A percentile compares a stretch with the other conserved stretches of the same genome.
These are phyloP conservation scores for Phylloporus sp. DNA, from an alignment of 768 basidiomycete genomes.

Conservation along the genomic window DNA sequence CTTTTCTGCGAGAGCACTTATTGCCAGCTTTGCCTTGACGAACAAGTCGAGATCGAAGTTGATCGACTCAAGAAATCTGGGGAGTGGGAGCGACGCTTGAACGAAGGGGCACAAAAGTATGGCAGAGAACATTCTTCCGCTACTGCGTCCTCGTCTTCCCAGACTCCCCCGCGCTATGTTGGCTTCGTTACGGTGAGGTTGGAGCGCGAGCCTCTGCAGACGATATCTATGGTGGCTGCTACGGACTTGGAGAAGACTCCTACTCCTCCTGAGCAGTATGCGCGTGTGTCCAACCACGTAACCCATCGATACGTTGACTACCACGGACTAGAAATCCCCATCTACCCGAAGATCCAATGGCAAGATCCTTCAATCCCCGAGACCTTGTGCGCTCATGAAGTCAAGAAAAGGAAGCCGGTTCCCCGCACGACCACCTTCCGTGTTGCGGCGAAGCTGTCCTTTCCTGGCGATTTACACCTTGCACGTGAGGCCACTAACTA, in stretches of 20 bases:
- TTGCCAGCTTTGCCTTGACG: slow-evolving; percentile 38
- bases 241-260: not conserved
- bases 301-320: not conserved
- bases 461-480: slow-evolving; percentile 34
- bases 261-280: not conserved
- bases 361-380: slow-evolving; percentile 10
- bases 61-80: slow-evolving; percentile 11
- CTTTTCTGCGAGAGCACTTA: slow-evolving; percentile 34
- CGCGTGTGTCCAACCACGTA: not conserved
- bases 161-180: slow-evolving; percentile 1
- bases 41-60: slow-evolving; percentile 24
- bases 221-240: not conserved
- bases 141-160: slow-evolving; percentile 1
- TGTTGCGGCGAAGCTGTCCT: slow-evolving; percentile 43
- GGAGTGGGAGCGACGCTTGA: slow-evolving; percentile 9
- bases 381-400: slow-evolving; percentile 12
- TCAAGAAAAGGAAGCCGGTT: not conserved
- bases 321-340: not conserved
- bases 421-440: slow-evolving; percentile 34
- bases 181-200: slow-evolving; percentile 3
- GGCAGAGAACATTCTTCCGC: not conserved
- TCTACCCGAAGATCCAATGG: slow-evolving; percentile 19
- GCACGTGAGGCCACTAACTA: slow-evolving; percentile 25
- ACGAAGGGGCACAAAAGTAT: not conserved
- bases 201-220: not conserved